These are phyloP conservation scores for Phaeosphaeriaceae sp. DNA, from an alignment of 2,329 filamentous ascomycete genomes.

Conservation along the genomic window DNA sequence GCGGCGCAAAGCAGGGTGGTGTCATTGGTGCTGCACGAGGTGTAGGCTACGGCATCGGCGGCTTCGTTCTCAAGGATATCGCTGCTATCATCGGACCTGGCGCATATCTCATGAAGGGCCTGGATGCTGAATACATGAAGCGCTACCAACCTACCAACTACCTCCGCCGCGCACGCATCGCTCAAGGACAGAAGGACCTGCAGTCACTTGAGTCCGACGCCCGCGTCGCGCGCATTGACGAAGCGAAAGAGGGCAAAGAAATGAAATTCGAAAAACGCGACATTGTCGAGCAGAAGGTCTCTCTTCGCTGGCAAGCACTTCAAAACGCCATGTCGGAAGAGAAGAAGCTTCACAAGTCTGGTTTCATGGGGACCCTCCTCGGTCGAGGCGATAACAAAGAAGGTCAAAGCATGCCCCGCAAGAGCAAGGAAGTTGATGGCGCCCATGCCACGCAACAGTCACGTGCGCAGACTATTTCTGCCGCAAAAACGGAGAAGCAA, in stretches of 20 bases:
- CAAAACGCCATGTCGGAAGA: conserved; percentile 32
- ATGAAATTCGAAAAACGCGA: conserved; percentile 22
- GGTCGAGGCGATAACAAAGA: conserved; percentile 34
- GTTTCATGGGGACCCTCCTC: conserved; percentile 33
- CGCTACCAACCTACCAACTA: conserved; percentile 60
- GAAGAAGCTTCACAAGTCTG: conserved; percentile 31
- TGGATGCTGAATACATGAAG: conserved; percentile 66
- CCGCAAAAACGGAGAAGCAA: conserved; percentile 16
- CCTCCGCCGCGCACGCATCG: conserved; percentile 65
- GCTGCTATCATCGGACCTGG: conserved; percentile 67
- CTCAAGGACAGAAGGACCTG: conserved; percentile 58
- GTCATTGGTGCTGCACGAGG: conserved; percentile 60
- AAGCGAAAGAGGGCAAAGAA: conserved; percentile 9
- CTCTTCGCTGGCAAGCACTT: conserved; percentile 30
- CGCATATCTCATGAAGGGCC: conserved; percentile 69
- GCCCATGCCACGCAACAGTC: conserved; percentile 2
- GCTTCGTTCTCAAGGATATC: conserved; percentile 70
- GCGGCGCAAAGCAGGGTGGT: conserved; percentile 64
- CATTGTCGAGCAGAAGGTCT: conserved; percentile 42
- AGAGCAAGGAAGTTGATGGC: conserved; percentile 23
- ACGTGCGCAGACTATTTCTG: conserved; percentile 15
- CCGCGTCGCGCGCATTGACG: conserved; percentile 10
- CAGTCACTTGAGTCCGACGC: conserved; percentile 23
- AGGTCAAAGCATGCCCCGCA: conserved; percentile 36
- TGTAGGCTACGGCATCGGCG: conserved; percentile 68